Percentiles rank a stretch among this genome's conserved stretches.
Evolutionary conservation across 2,329 filamentous ascomycete species (phyloP).

Genomic region (Fusarium sp.): DNA sequence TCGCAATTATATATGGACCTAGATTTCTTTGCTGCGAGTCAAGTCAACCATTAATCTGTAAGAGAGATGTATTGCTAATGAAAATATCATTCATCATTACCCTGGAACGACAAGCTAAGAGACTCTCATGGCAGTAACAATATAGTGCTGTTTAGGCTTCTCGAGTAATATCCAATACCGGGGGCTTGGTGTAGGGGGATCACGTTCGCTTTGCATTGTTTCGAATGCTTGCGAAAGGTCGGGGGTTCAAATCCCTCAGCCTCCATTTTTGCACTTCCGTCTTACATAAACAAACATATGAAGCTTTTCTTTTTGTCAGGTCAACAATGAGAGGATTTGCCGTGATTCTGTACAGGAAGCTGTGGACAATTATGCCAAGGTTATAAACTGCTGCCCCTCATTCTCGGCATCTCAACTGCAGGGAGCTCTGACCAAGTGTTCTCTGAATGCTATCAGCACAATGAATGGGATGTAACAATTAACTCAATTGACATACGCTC

Average conservation of each 20-base stretch:
- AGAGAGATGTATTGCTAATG: no score
- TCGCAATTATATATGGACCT: no score
- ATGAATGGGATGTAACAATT: background rate
- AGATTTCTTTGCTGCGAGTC: no score
- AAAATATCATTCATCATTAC: no score
- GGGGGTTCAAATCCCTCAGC: constrained; percentile 48
- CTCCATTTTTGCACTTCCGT: constrained; percentile 33
- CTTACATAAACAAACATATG: no score
- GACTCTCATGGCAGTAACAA: background rate
- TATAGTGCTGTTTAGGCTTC: fast-evolving
- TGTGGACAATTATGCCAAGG: background rate
- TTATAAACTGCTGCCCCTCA: background rate
- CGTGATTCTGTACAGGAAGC: background rate
- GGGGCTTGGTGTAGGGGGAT: constrained; percentile 47
- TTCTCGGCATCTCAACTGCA: background rate
- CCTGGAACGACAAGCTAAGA: no score
- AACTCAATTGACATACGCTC: no score
- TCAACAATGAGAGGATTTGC: no score
- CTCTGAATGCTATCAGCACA: background rate
- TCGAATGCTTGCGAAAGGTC: constrained; percentile 41
- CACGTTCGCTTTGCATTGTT: constrained; percentile 44
- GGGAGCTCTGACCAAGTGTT: background rate
- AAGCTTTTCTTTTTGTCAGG: background rate
- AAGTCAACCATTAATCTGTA: no score
- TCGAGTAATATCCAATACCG: background rate